These are phyloP conservation scores for Gleditsia sinensis DNA, from an alignment of 306 rosid species.

Conservation along the genomic window DNA sequence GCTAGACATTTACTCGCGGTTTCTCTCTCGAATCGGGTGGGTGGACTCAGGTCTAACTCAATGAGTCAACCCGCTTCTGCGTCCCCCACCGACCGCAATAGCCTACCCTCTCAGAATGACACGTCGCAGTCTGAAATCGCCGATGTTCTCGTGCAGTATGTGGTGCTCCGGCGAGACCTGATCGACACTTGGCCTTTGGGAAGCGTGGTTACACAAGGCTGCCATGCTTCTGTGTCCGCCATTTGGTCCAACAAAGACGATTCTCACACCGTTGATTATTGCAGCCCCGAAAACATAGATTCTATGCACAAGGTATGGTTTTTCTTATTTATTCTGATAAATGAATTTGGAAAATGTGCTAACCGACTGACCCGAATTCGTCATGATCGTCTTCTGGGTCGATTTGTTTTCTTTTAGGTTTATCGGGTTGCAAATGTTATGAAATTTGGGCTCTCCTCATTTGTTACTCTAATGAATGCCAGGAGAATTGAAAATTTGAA, in stretches of 20 bases:
- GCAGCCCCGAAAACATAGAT: conserved; percentile 56
- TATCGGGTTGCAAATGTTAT: not conserved
- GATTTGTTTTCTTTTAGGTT: not conserved
- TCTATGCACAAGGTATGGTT: conserved; percentile 65
- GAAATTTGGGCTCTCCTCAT: not conserved
- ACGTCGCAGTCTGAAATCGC: conserved; percentile 33
- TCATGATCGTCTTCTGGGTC: not conserved
- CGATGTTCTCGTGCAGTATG: conserved; percentile 61
- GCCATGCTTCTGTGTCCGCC: conserved; percentile 75
- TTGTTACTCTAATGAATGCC: not conserved
- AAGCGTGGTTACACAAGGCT: conserved; percentile 68
- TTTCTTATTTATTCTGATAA: not conserved
- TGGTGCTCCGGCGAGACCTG: conserved; percentile 82
- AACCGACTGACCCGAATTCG: not conserved
- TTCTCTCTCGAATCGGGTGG: conserved; percentile 28
- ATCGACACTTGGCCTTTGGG: conserved; percentile 73
- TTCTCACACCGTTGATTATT: conserved; percentile 50
- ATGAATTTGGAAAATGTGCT: not conserved
- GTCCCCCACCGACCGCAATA: conserved; percentile 12
- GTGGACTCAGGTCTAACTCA: conserved; percentile 42
- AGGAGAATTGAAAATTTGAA: not conserved
- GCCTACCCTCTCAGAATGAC: conserved; percentile 24
- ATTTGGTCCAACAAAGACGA: conserved; percentile 62
- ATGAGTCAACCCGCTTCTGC: conserved; percentile 62
- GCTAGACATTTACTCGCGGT: conserved; percentile 14